These are phyloP conservation scores for Trichoderma orchidacearum DNA, from an alignment of 495 filamentous ascomycete genomes.

Conservation along the genomic window DNA sequence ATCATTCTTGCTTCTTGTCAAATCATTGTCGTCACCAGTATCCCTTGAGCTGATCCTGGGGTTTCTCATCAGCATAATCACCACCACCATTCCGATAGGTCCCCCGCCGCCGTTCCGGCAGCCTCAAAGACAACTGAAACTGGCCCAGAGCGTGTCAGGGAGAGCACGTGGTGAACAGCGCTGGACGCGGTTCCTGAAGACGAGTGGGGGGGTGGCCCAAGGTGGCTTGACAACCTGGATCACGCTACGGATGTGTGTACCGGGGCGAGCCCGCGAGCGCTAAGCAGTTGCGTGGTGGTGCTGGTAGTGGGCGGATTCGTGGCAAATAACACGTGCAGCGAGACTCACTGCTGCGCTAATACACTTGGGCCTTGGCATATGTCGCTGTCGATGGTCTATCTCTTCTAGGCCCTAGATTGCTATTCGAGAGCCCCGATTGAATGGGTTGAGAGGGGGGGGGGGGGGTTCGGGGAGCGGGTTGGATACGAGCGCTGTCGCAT, in stretches of 20 bases:
- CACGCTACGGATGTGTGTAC: background rate
- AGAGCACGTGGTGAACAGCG: background rate
- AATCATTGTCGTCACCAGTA: no score
- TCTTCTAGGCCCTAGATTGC: background rate
- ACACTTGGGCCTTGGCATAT: background rate
- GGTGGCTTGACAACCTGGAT: background rate
- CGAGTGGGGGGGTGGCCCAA: background rate
- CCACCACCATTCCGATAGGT: background rate
- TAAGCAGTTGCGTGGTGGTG: background rate
- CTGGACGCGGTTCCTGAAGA: background rate
- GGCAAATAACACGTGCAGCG: background rate
- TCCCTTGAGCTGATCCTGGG: no score
- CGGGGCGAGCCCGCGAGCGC: background rate
- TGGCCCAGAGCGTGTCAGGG: background rate
- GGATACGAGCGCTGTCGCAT: background rate
- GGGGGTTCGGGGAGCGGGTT: no score
- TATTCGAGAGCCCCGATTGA: background rate
- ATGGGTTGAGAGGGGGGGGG: background rate
- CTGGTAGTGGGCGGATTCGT: background rate
- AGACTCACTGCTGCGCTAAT: background rate
- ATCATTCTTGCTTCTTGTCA: no score
- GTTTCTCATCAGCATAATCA: no score
- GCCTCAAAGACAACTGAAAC: background rate
- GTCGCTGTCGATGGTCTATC: background rate
- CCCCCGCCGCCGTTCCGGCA: background rate